These are phyloP conservation scores for Boletellus sp. DNA, from an alignment of 768 basidiomycete genomes.

Conservation along the genomic window DNA sequence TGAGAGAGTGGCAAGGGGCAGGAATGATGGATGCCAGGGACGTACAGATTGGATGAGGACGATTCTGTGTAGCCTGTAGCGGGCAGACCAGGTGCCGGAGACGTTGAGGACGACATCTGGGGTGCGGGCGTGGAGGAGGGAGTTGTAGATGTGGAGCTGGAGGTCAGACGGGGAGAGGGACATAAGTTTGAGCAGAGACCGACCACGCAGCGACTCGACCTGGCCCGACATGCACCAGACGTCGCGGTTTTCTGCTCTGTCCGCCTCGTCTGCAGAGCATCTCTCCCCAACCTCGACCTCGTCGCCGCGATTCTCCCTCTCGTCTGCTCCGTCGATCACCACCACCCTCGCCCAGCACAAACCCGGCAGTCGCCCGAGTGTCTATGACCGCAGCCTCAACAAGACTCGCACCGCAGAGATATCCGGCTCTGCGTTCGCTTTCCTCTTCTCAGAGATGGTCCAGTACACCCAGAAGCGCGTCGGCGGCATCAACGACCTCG, in stretches of 20 bases:
- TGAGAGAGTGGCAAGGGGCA: neutral
- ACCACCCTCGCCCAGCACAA: slow-evolving; percentile 39
- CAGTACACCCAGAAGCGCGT: slow-evolving; percentile 97
- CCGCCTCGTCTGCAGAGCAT: slow-evolving; percentile 46
- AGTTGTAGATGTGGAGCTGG: slow-evolving; percentile 72
- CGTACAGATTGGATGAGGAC: slow-evolving; percentile 84
- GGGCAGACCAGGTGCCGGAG: slow-evolving; percentile 61
- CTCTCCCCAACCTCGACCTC: slow-evolving; percentile 49
- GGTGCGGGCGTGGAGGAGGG: slow-evolving; percentile 67
- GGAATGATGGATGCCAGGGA: slow-evolving; percentile 13
- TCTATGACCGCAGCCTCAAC: slow-evolving; percentile 87
- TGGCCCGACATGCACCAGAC: slow-evolving; percentile 47
- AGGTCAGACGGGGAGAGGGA: slow-evolving; percentile 51
- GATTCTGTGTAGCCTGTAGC: slow-evolving; percentile 79
- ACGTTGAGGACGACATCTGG: slow-evolving; percentile 77
- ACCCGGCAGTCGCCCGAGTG: slow-evolving; percentile 55
- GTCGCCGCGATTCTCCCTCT: slow-evolving; percentile 70
- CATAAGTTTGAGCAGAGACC: neutral
- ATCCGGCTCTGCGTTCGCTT: slow-evolving; percentile 77
- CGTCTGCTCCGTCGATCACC: slow-evolving; percentile 47
- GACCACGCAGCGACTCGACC: neutral
- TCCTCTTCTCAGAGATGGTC: slow-evolving; percentile 90
- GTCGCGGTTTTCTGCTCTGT: slow-evolving; percentile 66
- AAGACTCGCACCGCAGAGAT: slow-evolving; percentile 85
- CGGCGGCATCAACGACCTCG: slow-evolving; percentile 90